A percentile compares a stretch with the other conserved stretches of the same genome.
Evolutionary conservation across 1,284 basidiomycete genomes (phyloP).

Genomic region (Austroboletus rostrupii): DNA sequence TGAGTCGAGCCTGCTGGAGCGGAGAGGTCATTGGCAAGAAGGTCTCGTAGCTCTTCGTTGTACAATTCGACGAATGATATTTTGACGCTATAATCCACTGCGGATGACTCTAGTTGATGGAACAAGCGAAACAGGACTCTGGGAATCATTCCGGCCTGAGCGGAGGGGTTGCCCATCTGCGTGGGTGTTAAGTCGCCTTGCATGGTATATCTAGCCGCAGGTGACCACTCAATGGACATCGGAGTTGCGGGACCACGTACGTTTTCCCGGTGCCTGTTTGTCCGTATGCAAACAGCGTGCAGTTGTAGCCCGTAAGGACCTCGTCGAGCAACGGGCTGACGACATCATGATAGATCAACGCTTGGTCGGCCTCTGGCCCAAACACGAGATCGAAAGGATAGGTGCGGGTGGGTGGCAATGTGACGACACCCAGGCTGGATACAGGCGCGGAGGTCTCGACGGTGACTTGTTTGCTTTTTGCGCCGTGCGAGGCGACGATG

Average conservation of each 20-base stretch:
- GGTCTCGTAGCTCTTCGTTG: conserved; percentile 97
- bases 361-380: conserved; percentile 96
- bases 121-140: conserved; percentile 92
- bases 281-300: conserved; percentile 97
- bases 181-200: conserved; percentile 85
- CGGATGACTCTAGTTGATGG: conserved; percentile 75
- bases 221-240: conserved; percentile 8
- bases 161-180: conserved; percentile 82
- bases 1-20: conserved; percentile 58
- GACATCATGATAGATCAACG: conserved; percentile 91
- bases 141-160: conserved; percentile 96
- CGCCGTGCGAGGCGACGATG: conserved; percentile 73
- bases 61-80: conserved; percentile 97
- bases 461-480: conserved; percentile 70
- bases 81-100: conserved; percentile 88
- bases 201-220: conserved; percentile 78
- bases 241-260: conserved; percentile 47
- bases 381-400: conserved; percentile 94
- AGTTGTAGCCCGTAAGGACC: conserved; percentile 94
- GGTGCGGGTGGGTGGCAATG: conserved; percentile 68
- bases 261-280: conserved; percentile 99
- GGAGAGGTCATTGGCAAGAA: conserved; percentile 73
- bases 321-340: conserved; percentile 92
- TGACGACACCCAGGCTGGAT: conserved; percentile 64
- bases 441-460: conserved; percentile 71